A percentile compares a stretch with the other conserved stretches of the same genome.
These are phyloP conservation scores for Alternaria ventricosa DNA, from an alignment of 2,329 filamentous ascomycete species.

Conservation along the genomic window DNA sequence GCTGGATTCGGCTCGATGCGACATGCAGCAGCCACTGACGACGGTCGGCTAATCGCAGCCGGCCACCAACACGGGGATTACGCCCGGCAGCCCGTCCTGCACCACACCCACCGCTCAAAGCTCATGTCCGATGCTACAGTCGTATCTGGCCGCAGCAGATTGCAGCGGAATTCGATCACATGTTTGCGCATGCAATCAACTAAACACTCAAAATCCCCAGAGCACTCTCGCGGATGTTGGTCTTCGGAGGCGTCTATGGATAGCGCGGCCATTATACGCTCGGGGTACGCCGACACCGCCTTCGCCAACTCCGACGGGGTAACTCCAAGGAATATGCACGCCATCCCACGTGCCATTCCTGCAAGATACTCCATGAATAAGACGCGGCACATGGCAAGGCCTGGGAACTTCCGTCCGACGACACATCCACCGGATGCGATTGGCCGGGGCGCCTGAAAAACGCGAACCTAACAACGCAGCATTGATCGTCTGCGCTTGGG, in stretches of 20 bases:
- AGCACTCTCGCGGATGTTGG: neutral
- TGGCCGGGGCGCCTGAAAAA: conserved; percentile 10
- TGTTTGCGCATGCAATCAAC: neutral
- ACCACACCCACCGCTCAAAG: neutral
- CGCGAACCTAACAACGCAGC: conserved; percentile 12
- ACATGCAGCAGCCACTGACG: neutral
- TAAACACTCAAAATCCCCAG: neutral
- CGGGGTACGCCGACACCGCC: neutral
- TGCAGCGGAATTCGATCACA: neutral
- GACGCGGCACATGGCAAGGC: conserved; percentile 5
- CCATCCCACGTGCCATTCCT: neutral
- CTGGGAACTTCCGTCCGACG: conserved; percentile 6
- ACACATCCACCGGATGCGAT: conserved; percentile 2
- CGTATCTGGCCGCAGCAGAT: neutral
- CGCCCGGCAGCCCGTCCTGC: conserved; percentile 7
- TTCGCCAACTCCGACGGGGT: neutral
- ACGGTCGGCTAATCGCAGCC: conserved; percentile 10
- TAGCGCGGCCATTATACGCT: neutral
- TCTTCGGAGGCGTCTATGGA: neutral
- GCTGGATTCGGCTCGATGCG: neutral
- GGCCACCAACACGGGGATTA: neutral
- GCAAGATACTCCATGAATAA: conserved; percentile 6
- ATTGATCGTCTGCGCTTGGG: conserved; percentile 13
- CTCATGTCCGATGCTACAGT: neutral
- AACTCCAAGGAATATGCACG: conserved; percentile 10